These are phyloP conservation scores for Oryza nivara DNA, from an alignment of 176 grass and related monocot species.

Conservation along the genomic window DNA sequence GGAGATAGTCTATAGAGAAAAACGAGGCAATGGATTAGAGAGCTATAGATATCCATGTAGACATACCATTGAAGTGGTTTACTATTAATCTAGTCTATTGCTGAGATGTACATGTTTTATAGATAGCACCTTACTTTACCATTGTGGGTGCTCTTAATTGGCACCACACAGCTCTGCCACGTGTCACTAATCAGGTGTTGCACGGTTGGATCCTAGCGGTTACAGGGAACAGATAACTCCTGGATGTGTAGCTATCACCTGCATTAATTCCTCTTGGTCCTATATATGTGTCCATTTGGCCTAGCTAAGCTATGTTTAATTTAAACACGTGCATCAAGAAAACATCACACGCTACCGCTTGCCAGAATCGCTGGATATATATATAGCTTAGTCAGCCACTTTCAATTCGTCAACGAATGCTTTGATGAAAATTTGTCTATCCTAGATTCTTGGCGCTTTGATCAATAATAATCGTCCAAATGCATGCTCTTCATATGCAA, in stretches of 20 bases:
- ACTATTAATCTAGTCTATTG: too few species aligned
- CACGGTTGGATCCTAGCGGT: not conserved
- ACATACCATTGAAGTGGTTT: too few species aligned
- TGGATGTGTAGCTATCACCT: not conserved
- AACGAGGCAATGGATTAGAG: too few species aligned
- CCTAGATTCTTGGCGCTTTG: not conserved
- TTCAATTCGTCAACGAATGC: not conserved
- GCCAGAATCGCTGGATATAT: too few species aligned
- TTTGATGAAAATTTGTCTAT: not conserved
- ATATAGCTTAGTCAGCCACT: not conserved
- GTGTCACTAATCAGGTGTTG: not conserved
- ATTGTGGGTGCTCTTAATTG: too few species aligned
- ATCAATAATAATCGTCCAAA: not conserved
- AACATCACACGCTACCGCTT: not conserved
- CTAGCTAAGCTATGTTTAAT: not conserved
- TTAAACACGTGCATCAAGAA: not conserved
- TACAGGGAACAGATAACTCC: not conserved
- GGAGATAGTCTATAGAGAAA: too few species aligned
- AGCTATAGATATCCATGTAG: too few species aligned
- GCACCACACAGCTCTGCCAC: not conserved
- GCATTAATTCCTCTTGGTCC: not conserved
- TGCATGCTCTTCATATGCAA: not conserved
- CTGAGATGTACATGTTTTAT: too few species aligned
- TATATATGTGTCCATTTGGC: not conserved
- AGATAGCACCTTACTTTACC: too few species aligned